These are phyloP conservation scores for Ogataea angusta DNA, from an alignment of 805 yeast species.

Conservation along the genomic window DNA sequence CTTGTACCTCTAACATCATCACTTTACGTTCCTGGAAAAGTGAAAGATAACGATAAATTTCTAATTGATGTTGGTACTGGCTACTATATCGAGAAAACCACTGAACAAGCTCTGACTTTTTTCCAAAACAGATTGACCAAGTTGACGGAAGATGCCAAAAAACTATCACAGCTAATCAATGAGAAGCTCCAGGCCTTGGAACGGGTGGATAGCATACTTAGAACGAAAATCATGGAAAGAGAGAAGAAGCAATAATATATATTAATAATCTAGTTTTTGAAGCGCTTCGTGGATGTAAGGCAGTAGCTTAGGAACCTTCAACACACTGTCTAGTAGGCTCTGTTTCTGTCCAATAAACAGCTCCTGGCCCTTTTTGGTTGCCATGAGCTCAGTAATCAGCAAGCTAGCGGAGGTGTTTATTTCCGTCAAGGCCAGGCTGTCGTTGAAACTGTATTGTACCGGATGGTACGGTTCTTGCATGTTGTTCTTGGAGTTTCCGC, in stretches of 20 bases:
- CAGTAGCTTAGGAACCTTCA: constrained; percentile 35
- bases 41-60: constrained; percentile 61
- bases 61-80: constrained; percentile 97
- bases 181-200: constrained; percentile 67
- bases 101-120: constrained; percentile 63
- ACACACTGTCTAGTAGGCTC: constrained; percentile 30
- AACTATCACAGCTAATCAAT: constrained; percentile 69
- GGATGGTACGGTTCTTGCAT: constrained; percentile 30
- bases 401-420: constrained; percentile 38
- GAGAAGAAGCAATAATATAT: constrained; percentile 27
- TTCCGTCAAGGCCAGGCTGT: constrained; percentile 36
- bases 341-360: constrained; percentile 32
- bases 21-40: constrained; percentile 82
- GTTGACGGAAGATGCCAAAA: constrained; percentile 66
- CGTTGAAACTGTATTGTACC: constrained; percentile 32
- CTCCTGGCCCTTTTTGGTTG: constrained; percentile 32
- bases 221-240: constrained; percentile 49
- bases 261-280: constrained; percentile 21
- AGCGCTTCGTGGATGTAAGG: constrained; percentile 26
- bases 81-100: constrained; percentile 79
- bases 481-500: constrained; percentile 16
- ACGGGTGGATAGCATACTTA: constrained; percentile 55
- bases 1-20: constrained; percentile 88
- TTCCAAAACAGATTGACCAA: constrained; percentile 73
- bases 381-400: constrained; percentile 35